Evolutionary conservation across 2,329 filamentous ascomycete genomes (phyloP).

Genomic region (Arthrobotrys iridis): DNA sequence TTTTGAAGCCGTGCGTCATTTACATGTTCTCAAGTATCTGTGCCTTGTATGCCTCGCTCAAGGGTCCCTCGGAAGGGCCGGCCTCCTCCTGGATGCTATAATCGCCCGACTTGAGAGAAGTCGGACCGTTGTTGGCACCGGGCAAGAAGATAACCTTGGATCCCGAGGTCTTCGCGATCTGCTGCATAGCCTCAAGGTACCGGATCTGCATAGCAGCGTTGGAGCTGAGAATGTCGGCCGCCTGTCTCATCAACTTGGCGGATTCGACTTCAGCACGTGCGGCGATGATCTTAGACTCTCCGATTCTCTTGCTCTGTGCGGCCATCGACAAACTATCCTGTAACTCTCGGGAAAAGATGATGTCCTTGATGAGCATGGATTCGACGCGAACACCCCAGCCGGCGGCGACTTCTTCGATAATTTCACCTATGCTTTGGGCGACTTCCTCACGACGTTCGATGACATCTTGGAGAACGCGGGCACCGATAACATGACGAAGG

Average conservation of each 20-base stretch:
- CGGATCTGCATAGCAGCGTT: constrained; percentile 98
- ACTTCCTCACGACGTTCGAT: constrained; percentile 98
- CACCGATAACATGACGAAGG: constrained; percentile 93
- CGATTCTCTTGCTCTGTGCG: constrained; percentile 96
- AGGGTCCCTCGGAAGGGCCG: constrained; percentile 5
- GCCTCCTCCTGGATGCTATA: background rate
- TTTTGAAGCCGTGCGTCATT: background rate
- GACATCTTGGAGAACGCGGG: constrained; percentile 93
- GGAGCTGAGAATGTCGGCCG: constrained; percentile 89
- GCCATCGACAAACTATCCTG: constrained; percentile 98
- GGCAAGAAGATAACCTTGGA: constrained; percentile 87
- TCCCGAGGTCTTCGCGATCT: constrained; percentile 94
- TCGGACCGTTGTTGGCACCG: constrained; percentile 65
- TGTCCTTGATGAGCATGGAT: constrained; percentile 99
- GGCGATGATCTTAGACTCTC: constrained; percentile 97
- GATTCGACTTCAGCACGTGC: constrained; percentile 96
- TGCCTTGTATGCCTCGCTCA: constrained; percentile 39
- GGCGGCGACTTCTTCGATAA: constrained; percentile 92
- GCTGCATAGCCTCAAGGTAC: constrained; percentile 98
- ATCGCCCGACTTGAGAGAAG: constrained; percentile 18
- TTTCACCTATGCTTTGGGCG: constrained; percentile 91
- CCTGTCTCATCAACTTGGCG: constrained; percentile 91
- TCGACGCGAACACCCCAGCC: constrained; percentile 97
- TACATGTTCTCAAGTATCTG: constrained; percentile 48
- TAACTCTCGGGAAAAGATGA: constrained; percentile 93